phyloP scores from a whole-genome alignment of 1,139 yeast genomes.

The Yamadazyma sp. region DNA sequence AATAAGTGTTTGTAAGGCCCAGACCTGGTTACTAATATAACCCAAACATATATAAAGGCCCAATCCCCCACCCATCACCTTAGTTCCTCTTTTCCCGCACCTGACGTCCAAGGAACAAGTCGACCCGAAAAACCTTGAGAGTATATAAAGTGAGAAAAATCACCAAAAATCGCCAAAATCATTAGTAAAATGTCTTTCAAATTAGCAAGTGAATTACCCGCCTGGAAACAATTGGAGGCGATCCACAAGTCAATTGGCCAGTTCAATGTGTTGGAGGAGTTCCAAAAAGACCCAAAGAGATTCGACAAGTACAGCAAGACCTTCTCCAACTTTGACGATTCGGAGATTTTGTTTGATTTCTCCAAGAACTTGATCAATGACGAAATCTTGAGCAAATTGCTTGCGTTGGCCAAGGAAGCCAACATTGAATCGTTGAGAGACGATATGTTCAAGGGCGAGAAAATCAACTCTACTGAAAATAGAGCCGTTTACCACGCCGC shows the following conservation, averaged over 20 bases:
- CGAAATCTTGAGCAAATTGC: constrained; percentile 64
- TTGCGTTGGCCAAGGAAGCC: constrained; percentile 87
- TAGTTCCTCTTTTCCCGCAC: too few relatives aligned
- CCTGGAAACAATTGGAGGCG: constrained; percentile 78
- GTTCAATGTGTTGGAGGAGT: constrained; percentile 76
- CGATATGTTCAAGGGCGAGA: constrained; percentile 87
- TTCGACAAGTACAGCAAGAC: constrained; percentile 74
- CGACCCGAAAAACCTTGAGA: too few relatives aligned
- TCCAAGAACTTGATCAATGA: constrained; percentile 92
- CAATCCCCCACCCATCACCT: too few relatives aligned
- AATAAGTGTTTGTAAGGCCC: too few relatives aligned
- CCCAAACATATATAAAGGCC: too few relatives aligned
- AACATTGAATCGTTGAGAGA: constrained; percentile 85
- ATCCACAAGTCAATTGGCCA: constrained; percentile 68
- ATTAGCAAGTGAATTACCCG: constrained; percentile 72
- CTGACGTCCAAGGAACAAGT: background rate
- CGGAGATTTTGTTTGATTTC: constrained; percentile 88
- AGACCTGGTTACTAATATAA: too few relatives aligned
- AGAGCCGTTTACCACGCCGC: constrained; percentile 98
- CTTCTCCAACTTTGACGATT: constrained; percentile 80
- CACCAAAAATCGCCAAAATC: background rate
- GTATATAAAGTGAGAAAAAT: too few relatives aligned
- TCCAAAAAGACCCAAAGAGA: constrained; percentile 70
- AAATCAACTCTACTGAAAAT: constrained; percentile 92
- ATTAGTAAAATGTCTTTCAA: constrained; percentile 44